Evolutionary conservation across 2,329 filamentous ascomycete species (phyloP).

Genomic region (Stemphylium beticola): DNA sequence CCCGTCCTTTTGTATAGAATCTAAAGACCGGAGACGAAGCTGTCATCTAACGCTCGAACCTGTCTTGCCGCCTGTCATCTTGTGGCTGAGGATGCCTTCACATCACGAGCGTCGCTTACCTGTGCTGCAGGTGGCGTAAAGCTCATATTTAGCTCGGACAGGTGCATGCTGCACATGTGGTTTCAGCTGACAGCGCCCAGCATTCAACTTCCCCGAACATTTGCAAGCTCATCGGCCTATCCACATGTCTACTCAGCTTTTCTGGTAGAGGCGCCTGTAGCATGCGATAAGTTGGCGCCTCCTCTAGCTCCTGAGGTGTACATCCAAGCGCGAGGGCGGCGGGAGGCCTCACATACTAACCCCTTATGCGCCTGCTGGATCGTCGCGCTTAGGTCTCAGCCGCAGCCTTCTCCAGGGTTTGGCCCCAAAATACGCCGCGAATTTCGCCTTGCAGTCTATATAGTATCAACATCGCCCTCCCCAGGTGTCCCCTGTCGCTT

Average conservation of each 20-base stretch:
- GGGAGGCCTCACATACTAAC: background rate
- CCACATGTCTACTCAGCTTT: background rate
- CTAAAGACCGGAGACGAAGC: background rate
- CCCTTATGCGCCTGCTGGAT: background rate
- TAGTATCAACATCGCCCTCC: background rate
- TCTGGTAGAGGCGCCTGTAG: background rate
- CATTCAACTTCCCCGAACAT: background rate
- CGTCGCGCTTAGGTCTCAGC: constrained; percentile 11
- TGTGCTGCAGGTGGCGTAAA: constrained; percentile 3
- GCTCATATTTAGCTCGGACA: constrained; percentile 2
- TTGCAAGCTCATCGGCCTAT: background rate
- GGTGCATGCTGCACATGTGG: background rate
- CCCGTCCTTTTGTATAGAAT: too few relatives aligned
- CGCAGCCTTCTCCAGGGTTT: constrained; percentile 8
- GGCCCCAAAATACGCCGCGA: constrained; percentile 7
- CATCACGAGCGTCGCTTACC: background rate
- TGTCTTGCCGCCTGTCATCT: background rate
- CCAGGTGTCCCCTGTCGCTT: background rate
- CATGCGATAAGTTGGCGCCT: background rate
- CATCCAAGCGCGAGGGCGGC: constrained; percentile 1
- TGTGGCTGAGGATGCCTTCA: constrained; percentile 1
- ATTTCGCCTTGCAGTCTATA: constrained; percentile 4
- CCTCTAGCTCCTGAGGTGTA: background rate
- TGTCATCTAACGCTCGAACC: background rate
- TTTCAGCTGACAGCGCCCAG: constrained; percentile 9